These are phyloP conservation scores for Colletotrichum sojae DNA, from an alignment of 2,329 filamentous ascomycete genomes.

Conservation along the genomic window DNA sequence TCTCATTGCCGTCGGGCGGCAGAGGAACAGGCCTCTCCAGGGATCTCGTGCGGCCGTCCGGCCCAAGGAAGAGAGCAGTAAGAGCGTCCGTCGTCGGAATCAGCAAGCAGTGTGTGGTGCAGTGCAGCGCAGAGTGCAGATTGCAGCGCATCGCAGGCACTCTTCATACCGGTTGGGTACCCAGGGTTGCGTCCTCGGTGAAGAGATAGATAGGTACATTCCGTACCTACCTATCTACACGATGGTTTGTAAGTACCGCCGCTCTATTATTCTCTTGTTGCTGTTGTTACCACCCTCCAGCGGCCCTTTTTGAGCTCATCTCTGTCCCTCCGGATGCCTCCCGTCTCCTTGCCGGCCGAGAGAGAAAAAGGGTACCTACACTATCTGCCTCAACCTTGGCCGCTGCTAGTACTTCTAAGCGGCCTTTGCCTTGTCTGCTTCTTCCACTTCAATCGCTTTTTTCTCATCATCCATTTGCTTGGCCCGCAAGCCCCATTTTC, in stretches of 20 bases:
- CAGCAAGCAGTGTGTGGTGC: not conserved
- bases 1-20: conserved; percentile 29
- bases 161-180: no score
- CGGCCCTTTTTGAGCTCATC: no score
- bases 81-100: not conserved
- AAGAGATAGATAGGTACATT: not conserved
- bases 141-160: not conserved
- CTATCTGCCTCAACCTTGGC: not conserved
- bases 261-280: not conserved
- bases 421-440: not conserved
- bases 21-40: conserved; percentile 28
- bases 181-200: no score
- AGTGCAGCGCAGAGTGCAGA: not conserved
- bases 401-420: conserved; percentile 8
- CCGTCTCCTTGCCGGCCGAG: no score
- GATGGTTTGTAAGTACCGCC: conserved; percentile 41
- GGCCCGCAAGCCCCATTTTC: not conserved
- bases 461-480: conserved; percentile 3
- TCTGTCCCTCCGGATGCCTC: no score
- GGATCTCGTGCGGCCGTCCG: conserved; percentile 8
- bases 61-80: not conserved
- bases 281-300: no score
- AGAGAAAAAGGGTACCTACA: no score
- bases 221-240: not conserved
- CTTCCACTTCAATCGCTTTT: conserved; percentile 26